Evolutionary conservation across 192 early-diverging fungal species (phyloP).

Genomic region (Coemansia sp.): DNA sequence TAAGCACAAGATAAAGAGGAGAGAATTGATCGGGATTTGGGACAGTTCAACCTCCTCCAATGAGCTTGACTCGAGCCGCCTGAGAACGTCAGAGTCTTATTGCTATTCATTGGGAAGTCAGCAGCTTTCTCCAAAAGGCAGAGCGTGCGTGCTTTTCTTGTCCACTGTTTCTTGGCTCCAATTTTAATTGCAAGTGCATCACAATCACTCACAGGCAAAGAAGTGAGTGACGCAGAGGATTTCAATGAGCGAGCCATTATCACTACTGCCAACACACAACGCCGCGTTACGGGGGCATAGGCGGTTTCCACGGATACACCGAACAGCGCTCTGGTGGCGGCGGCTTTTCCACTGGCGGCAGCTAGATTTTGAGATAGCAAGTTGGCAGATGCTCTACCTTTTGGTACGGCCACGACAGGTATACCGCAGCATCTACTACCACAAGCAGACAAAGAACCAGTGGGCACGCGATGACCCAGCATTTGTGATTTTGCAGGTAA

Average conservation of each 20-base stretch:
- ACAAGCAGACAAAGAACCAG: constrained; percentile 98
- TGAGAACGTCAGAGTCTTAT: too few species aligned
- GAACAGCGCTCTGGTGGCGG: constrained; percentile 43
- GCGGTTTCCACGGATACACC: constrained; percentile 39
- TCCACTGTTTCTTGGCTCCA: background rate
- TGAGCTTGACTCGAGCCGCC: too few species aligned
- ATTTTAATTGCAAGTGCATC: background rate
- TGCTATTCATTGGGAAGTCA: background rate
- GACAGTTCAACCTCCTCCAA: background rate
- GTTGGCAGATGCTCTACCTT: constrained; percentile 53
- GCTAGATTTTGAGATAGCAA: constrained; percentile 49
- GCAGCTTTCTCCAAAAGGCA: background rate
- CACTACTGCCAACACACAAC: constrained; percentile 26
- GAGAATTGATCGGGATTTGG: background rate
- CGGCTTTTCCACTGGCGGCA: constrained; percentile 48
- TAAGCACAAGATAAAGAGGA: background rate
- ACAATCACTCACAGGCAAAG: background rate
- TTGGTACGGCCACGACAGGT: constrained; percentile 47
- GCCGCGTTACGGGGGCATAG: constrained; percentile 19
- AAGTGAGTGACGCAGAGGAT: too few species aligned
- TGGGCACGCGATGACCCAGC: constrained; percentile 98
- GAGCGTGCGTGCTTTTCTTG: background rate
- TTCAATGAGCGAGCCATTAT: constrained; percentile 30
- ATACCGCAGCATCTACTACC: constrained; percentile 93
- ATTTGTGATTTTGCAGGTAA: constrained; percentile 76